Evolutionary conservation across 192 early-diverging fungal genomes (phyloP), one percentile per base, ranked within the genome.

Genomic region (Piromyces sp.): DNA sequence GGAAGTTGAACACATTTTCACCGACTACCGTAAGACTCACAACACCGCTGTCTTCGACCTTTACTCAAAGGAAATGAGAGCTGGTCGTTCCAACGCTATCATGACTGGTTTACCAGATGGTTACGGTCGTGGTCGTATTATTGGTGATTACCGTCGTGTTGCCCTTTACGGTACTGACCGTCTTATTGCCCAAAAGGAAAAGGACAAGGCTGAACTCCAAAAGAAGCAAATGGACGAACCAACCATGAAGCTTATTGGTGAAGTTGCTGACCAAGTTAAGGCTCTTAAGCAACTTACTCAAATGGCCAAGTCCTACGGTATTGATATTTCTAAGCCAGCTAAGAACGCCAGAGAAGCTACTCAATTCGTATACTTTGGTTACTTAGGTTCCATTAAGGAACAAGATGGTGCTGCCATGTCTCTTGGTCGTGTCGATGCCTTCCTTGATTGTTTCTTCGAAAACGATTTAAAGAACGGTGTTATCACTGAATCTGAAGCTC

Each of bases 361-460:
- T 30, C 83, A 83, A 79, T 83, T 82, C 29, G 40, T 79, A n/a
- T 83, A 83, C 58, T 83, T 83, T 82, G 83, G 30, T 51, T 83
- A 83, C 83, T 83, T 83, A 37, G 82, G 83, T 30, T 30, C 83
- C 5, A 83, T 83, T 16, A 83, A 83, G 83, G 83, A 83, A 36
- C 83, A 83, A 83, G 83, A 83, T 36, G 83, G 83, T 30, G 83
- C 83, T 30, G 83, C 83, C 13, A 83, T 83, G 83, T 83, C 83
- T 29, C 79, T 83, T 13, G 83, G 37, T 38, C 37, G 37, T 38
- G 37, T 38, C 14, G 37, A 38, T 38, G 37, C 37, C 37, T 38
- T 38, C 83, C 33, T 83, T 19, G 83, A 83, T 83, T 40, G 83
- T 28, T 83, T 78, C 83, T 51, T 83, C 79, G 29, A 83, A 36